Evolutionary conservation across 805 yeast species (phyloP).

Genomic region (Yarrowia sp.): DNA sequence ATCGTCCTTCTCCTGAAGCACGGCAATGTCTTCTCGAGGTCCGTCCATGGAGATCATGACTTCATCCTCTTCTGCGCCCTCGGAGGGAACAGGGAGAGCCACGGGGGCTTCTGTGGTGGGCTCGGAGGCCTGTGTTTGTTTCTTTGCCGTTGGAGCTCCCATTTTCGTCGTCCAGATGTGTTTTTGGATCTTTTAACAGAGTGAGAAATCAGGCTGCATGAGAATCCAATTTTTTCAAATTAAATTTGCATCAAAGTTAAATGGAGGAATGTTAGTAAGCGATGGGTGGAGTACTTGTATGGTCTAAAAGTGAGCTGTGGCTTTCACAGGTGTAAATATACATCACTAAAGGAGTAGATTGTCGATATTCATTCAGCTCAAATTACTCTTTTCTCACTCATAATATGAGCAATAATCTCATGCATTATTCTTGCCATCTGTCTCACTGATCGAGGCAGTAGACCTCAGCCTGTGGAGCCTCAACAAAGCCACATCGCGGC

Average conservation of each 20-base stretch:
- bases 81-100: slow-evolving; percentile 48
- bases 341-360: too few relatives aligned
- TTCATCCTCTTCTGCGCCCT: slow-evolving; percentile 33
- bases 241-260: slow-evolving; percentile 6
- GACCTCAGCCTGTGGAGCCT: too few relatives aligned
- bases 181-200: slow-evolving; percentile 3
- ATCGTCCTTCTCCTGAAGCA: slow-evolving; percentile 50
- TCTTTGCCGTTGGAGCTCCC: slow-evolving; percentile 52
- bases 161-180: slow-evolving; percentile 39
- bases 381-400: too few relatives aligned
- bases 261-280: too few relatives aligned
- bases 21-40: slow-evolving; percentile 50
- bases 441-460: too few relatives aligned
- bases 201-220: slow-evolving; percentile 22
- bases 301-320: too few relatives aligned
- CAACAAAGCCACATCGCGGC: too few relatives aligned
- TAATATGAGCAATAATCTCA: too few relatives aligned
- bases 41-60: slow-evolving; percentile 52
- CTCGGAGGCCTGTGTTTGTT: slow-evolving; percentile 41
- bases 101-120: slow-evolving; percentile 55
- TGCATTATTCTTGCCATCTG: too few relatives aligned
- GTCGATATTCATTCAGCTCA: too few relatives aligned
- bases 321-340: too few relatives aligned
- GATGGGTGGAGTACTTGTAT: too few relatives aligned
- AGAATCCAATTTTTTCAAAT: slow-evolving; percentile 24